phyloP scores from a whole-genome alignment of 2,329 filamentous ascomycete species.

The Neopestalotiopsis rosae region DNA sequence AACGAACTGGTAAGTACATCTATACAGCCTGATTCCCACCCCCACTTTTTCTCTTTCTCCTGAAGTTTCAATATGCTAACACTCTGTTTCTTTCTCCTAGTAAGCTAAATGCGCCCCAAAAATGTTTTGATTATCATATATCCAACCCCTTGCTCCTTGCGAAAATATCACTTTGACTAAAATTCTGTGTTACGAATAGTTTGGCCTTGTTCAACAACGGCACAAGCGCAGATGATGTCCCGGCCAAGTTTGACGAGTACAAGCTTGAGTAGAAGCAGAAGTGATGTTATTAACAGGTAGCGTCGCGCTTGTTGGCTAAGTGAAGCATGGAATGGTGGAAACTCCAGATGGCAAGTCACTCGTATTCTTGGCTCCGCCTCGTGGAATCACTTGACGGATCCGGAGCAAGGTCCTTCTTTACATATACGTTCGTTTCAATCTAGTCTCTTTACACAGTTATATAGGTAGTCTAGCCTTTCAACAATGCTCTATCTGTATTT shows the following conservation, averaged over 20 bases:
- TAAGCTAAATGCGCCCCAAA: neutral
- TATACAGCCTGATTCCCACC: neutral
- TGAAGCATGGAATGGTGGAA: too few species aligned
- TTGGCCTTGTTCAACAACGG: neutral
- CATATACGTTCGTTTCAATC: too few species aligned
- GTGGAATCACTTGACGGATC: too few species aligned
- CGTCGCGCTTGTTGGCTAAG: too few species aligned
- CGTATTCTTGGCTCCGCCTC: too few species aligned
- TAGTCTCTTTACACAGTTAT: too few species aligned
- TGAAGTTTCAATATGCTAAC: neutral
- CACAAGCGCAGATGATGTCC: neutral
- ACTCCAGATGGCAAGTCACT: too few species aligned
- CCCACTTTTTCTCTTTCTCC: neutral
- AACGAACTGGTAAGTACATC: conserved; percentile 7
- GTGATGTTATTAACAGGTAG: too few species aligned
- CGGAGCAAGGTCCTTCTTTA: too few species aligned
- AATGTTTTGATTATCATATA: neutral
- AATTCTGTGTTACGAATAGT: neutral
- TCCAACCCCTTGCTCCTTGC: neutral
- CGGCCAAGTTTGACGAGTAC: neutral
- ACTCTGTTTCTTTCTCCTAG: neutral
- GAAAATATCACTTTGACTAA: neutral
- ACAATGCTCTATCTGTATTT: too few species aligned
- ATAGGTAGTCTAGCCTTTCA: too few species aligned
- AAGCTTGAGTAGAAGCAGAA: neutral